Conservation (phyloP, 306 rosid species). For the Lagenaria siceraria region DNA sequence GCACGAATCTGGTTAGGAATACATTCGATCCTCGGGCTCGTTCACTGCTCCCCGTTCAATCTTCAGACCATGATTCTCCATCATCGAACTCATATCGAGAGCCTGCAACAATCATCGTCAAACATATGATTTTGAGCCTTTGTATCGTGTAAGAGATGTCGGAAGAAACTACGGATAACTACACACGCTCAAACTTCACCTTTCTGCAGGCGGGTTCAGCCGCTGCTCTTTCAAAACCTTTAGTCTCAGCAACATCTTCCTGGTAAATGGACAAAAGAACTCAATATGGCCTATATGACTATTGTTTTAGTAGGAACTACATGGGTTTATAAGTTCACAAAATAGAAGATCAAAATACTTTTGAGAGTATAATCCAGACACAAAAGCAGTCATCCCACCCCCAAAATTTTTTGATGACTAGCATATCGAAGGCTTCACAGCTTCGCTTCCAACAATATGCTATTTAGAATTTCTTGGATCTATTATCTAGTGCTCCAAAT, state of each 20-base stretch:
- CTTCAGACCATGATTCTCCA: constrained; percentile 33
- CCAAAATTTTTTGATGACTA: background rate
- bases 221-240: constrained; percentile 25
- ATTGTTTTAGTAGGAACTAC: background rate
- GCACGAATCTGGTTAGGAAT: background rate
- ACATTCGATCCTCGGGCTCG: constrained; percentile 33
- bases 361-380: background rate
- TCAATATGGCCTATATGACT: background rate
- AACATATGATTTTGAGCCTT: background rate
- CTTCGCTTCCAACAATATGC: background rate
- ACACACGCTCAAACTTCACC: constrained; percentile 27
- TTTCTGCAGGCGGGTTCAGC: constrained; percentile 30
- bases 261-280: constrained; percentile 9
- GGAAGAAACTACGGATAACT: background rate
- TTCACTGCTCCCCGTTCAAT: constrained; percentile 25
- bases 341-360: background rate
- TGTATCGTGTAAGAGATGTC: background rate
- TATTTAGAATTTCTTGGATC: no score
- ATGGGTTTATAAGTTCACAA: background rate
- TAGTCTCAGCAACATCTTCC: constrained; percentile 38
- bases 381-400: background rate
- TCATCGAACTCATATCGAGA: constrained; percentile 27
- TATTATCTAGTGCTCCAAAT: no score
- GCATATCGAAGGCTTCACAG: background rate
- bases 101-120: constrained; percentile 28